Base-by-base conservation (phyloP, 2,329 filamentous ascomycete genomes). In the Ploettnerulaceae sp. region DNA sequence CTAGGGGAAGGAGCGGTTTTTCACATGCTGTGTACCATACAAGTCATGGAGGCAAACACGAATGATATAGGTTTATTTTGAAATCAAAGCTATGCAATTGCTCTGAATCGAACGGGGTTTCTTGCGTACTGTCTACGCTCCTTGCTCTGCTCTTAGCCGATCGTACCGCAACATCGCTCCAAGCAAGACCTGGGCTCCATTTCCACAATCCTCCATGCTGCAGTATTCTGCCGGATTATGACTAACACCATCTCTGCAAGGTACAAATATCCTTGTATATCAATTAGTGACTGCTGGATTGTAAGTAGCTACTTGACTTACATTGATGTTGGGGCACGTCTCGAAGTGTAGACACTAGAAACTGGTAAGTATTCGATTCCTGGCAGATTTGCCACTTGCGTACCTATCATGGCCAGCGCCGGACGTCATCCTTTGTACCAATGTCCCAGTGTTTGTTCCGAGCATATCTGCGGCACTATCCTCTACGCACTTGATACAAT, bases 401-500 rank as follows among this genome's bases (percentile, higher is more conserved):
- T 50, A 59, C 60, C 60, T 69, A 54, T 83, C 80, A 63, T 84
- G 80, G 0, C 81, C 80, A n/a, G 81, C 81, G 18, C 80, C 80
- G 53, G 72, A 77, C 49, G 73, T 79, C 68, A 84, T 81, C 17
- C 65, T 66, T 44, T 70, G 68, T 36, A 71, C 67, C 36, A 73
- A 60, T 37, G 72, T 69, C 54, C 69, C 65, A 20, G 69, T 64
- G 33, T 75, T 48, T 15, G 47, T 73, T 1, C 79, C 74, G 1
- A 82, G 74, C 1, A 82, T 71, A 4, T 72, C 74, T 43, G 67
- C 64, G 0, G 82, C 80, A 17, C 81, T 77, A 32, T 75, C 70
- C 38, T 75, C 71, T 7, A 89, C 82, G 26, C 79, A 81, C 1
- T 67, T 63, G 47, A 89, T 82, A 60, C 84, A 89, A 54, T 82